Evolutionary conservation across 768 basidiomycete genomes (phyloP), one percentile per base, ranked within the genome.

Genomic region (Suillus decipiens): DNA sequence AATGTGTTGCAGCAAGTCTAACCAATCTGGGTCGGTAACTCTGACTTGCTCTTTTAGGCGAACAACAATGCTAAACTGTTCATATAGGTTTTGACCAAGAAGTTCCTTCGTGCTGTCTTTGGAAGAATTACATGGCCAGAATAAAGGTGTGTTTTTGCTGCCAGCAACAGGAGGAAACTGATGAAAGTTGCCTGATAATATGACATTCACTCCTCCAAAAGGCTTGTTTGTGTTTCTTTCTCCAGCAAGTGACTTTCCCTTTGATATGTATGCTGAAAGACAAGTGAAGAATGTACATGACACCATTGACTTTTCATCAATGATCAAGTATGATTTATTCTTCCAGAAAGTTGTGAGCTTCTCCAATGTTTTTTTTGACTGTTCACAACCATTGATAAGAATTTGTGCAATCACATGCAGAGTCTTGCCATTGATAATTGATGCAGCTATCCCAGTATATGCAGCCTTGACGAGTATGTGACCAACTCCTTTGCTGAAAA

Each of bases 121-220:
- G 39, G 62, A 43, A 53, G 61, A 17, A 59, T 62, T 64, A n/a
- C 43, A 39, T 2, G 70, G 68, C 15, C 41, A 62, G 47, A 63
- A 72, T 7, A 72, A 42, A 0, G 71, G 48, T 24, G 51, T 64
- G 8, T 2, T 10, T 6, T 12, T 19, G 15, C 24, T 8, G 64
- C 66, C 15, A 1, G 36, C 55, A 1, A 64, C 43, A 11, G 63
- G 63, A 1, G 42, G 63, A 60, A 61, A 73, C 36, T 66, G 82
- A 60, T 82, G 80, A 15, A 81, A 74, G 56, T 82, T 79, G 0
- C 82, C 81, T 24, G 69, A 67, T 4, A 82, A 24, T 3, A 82
- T 77, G 5, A 82, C 68, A 60, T 76, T 79, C 61, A 81, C 68
- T 0, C 79, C 77, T 3, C 76, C 77, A 62, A 81, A 82, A 0